Percentiles rank a stretch among this genome's conserved stretches.
These are phyloP conservation scores for Boletus fagicola DNA, from an alignment of 768 basidiomycete species.

Conservation along the genomic window DNA sequence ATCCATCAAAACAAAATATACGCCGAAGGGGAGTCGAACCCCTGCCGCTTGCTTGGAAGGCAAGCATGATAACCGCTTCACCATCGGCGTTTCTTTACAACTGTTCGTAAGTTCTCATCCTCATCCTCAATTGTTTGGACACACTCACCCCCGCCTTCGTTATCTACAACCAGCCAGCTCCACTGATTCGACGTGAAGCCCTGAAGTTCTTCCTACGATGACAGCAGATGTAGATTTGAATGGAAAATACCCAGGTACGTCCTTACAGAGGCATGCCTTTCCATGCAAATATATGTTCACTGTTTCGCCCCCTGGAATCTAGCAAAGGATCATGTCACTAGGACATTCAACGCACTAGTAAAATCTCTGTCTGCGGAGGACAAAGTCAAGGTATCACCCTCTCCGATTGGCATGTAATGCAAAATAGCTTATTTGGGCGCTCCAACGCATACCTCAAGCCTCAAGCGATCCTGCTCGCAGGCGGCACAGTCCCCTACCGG, in stretches of 20 bases:
- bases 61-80: conserved; percentile 94
- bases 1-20: not conserved
- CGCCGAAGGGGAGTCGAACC: conserved; percentile 74
- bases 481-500: conserved; percentile 59
- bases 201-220: conserved; percentile 8
- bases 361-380: conserved; percentile 49
- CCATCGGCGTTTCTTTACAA: conserved; percentile 51
- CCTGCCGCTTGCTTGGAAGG: conserved; percentile 80
- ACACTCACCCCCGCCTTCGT: not conserved
- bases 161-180: not conserved
- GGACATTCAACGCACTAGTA: conserved; percentile 52
- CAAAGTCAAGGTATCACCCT: conserved; percentile 47
- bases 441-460: conserved; percentile 41
- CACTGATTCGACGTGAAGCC: not conserved
- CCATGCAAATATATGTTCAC: not conserved
- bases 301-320: not conserved
- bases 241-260: conserved; percentile 26
- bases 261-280: not conserved
- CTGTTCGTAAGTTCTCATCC: rapidly evolving
- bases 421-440: not conserved
- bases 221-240: conserved; percentile 1
- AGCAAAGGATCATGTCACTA: conserved; percentile 54
- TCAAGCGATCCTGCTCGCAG: conserved; percentile 67
- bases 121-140: no score
- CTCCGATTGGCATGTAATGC: not conserved